These are phyloP conservation scores for Mariannaea sp. DNA, from an alignment of 2,329 filamentous ascomycete species.

Conservation along the genomic window DNA sequence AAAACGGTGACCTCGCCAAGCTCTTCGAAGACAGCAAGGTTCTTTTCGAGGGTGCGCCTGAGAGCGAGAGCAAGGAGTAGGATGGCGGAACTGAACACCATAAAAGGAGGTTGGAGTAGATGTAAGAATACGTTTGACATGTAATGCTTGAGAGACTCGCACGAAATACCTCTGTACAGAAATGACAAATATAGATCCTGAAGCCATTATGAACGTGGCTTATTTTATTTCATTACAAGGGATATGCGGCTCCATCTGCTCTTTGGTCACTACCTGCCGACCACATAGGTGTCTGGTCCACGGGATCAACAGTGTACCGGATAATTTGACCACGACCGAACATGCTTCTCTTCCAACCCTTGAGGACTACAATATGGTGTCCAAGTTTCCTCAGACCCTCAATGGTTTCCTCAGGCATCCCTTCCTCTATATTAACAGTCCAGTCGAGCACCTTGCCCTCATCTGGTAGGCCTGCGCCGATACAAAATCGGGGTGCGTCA, in stretches of 20 bases:
- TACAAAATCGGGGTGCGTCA: conserved; percentile 89
- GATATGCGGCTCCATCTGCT: conserved; percentile 76
- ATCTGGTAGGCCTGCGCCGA: conserved; percentile 74
- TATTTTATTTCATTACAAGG: conserved; percentile 48
- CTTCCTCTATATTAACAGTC: conserved; percentile 81
- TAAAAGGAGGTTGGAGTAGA: not conserved
- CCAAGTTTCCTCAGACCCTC: conserved; percentile 71
- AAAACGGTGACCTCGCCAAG: conserved; percentile 91
- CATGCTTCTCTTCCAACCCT: conserved; percentile 65
- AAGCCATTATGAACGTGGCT: conserved; percentile 8
- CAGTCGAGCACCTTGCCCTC: conserved; percentile 61
- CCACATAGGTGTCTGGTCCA: conserved; percentile 75
- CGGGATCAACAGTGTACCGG: conserved; percentile 70
- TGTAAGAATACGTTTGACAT: conserved; percentile 37
- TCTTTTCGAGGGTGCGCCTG: conserved; percentile 57
- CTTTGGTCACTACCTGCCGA: conserved; percentile 87
- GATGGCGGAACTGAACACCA: conserved; percentile 25
- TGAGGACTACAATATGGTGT: conserved; percentile 72
- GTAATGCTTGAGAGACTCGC: conserved; percentile 29
- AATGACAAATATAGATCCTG: conserved; percentile 30
- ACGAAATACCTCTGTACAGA: conserved; percentile 36
- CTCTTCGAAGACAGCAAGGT: conserved; percentile 90
- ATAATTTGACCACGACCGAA: conserved; percentile 93
- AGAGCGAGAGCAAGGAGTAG: conserved; percentile 48
- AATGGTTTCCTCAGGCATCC: conserved; percentile 71